phyloP scores from a whole-genome alignment of 345 rosid species.

The Mercurialis annua region DNA sequence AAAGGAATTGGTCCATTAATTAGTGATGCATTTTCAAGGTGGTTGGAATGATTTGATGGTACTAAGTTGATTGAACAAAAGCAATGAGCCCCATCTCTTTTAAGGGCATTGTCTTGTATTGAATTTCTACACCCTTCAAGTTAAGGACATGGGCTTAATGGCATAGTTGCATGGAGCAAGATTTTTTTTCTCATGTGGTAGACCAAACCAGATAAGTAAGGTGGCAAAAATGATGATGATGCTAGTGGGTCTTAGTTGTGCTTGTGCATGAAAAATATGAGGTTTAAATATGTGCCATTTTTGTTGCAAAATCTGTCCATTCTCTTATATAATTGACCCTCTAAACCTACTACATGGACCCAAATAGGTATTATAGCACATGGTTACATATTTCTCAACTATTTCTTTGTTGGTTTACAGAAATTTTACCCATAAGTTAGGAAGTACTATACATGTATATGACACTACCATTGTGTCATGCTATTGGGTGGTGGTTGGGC shows the following conservation, averaged over 20 bases:
- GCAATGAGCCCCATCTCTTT: not conserved
- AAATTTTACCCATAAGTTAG: no score
- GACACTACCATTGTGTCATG: no score
- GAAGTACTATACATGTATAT: no score
- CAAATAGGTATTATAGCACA: not conserved
- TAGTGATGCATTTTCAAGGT: not conserved
- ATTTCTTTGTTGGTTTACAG: not conserved
- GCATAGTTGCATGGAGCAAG: not conserved
- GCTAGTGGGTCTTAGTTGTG: not conserved
- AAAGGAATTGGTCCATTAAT: not conserved
- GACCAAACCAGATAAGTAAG: not conserved
- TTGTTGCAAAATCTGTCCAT: not conserved
- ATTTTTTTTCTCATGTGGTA: not conserved
- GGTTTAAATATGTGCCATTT: slow-evolving; percentile 2
- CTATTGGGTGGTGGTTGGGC: no score
- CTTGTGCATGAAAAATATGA: not conserved
- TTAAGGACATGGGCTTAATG: slow-evolving; percentile 14
- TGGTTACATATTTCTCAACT: not conserved
- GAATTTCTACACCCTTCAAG: not conserved
- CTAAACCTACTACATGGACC: not conserved
- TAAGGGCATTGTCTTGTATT: not conserved
- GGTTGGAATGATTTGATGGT: slow-evolving; percentile 6
- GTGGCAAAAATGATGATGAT: not conserved
- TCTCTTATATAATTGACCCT: not conserved
- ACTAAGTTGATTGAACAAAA: not conserved